Conservation (phyloP, 2,329 filamentous ascomycete species). For the Colletotrichum salicis region DNA sequence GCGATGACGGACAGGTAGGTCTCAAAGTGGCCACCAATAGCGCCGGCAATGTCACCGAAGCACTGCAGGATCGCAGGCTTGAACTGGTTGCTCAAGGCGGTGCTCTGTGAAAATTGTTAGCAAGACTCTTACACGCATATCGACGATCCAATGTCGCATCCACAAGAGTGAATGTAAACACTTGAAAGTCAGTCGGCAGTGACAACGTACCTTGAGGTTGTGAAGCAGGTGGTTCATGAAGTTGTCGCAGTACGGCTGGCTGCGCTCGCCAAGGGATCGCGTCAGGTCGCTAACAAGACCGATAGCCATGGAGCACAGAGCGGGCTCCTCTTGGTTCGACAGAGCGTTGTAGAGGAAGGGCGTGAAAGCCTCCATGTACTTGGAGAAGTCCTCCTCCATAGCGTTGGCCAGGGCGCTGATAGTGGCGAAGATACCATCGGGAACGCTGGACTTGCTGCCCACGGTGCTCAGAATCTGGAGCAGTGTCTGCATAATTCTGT, state of each 20-base stretch:
- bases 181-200: neutral
- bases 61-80: conserved; percentile 98
- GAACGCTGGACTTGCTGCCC: conserved; percentile 89
- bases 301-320: conserved; percentile 95
- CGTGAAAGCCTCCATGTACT: conserved; percentile 97
- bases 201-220: conserved; percentile 78
- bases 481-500: conserved; percentile 91
- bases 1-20: conserved; percentile 92
- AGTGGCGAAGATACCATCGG: conserved; percentile 91
- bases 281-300: conserved; percentile 97
- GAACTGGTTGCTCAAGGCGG: conserved; percentile 91
- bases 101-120: conserved; percentile 68
- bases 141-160: conserved; percentile 9
- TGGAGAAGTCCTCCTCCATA: conserved; percentile 90
- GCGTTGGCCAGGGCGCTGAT: conserved; percentile 92
- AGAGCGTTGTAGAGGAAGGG: conserved; percentile 95
- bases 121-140: neutral
- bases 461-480: conserved; percentile 83
- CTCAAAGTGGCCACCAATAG: conserved; percentile 92
- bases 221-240: conserved; percentile 99
- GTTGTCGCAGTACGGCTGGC: conserved; percentile 93
- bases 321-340: conserved; percentile 93
- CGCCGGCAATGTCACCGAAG: conserved; percentile 96
- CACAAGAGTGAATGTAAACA: conserved; percentile 28
- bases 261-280: conserved; percentile 86